Evolutionary conservation across 495 filamentous ascomycete genomes (phyloP).

Genomic region (Penicillium bialowiezense): DNA sequence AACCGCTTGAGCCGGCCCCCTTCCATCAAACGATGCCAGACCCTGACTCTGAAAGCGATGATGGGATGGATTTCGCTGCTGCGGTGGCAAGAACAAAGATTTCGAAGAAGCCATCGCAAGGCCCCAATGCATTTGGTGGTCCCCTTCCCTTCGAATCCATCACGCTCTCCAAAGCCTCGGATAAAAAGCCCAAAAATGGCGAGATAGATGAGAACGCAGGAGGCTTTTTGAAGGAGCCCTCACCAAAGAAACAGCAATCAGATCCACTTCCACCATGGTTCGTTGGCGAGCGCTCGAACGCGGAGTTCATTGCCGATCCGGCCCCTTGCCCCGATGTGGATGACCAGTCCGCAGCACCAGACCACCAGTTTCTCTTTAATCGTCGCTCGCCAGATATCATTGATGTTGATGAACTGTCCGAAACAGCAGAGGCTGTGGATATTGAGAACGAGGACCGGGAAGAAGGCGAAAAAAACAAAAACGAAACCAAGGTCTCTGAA

Average conservation of each 20-base stretch:
- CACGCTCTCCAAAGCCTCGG: slow-evolving; percentile 53
- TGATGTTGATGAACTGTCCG: slow-evolving; percentile 37
- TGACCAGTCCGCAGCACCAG: slow-evolving; percentile 24
- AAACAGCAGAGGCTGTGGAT: slow-evolving; percentile 39
- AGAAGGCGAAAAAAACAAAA: slow-evolving; percentile 18
- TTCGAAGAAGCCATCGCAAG: slow-evolving; percentile 21
- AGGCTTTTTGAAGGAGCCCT: slow-evolving; percentile 60
- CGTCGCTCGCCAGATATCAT: slow-evolving; percentile 44
- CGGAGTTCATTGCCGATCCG: slow-evolving; percentile 35
- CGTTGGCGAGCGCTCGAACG: slow-evolving; percentile 29
- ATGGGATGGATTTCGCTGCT: slow-evolving; percentile 43
- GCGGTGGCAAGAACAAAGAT: slow-evolving; percentile 42
- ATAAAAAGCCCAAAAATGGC: slow-evolving; percentile 3
- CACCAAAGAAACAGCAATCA: slow-evolving; percentile 48
- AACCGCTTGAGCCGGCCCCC: slow-evolving; percentile 12
- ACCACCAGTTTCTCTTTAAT: slow-evolving; percentile 38
- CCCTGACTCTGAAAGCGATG: slow-evolving; percentile 33
- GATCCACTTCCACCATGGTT: slow-evolving; percentile 88
- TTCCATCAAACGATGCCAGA: slow-evolving; percentile 14
- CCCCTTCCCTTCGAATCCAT: slow-evolving; percentile 89
- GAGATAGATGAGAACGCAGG: slow-evolving; percentile 56
- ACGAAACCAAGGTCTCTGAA: slow-evolving; percentile 4
- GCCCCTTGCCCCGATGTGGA: slow-evolving; percentile 22
- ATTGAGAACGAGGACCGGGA: slow-evolving; percentile 35
- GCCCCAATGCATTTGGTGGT: slow-evolving; percentile 54